phyloP scores from a whole-genome alignment of 208 protist genomes.

The Crithidia sp. region DNA sequence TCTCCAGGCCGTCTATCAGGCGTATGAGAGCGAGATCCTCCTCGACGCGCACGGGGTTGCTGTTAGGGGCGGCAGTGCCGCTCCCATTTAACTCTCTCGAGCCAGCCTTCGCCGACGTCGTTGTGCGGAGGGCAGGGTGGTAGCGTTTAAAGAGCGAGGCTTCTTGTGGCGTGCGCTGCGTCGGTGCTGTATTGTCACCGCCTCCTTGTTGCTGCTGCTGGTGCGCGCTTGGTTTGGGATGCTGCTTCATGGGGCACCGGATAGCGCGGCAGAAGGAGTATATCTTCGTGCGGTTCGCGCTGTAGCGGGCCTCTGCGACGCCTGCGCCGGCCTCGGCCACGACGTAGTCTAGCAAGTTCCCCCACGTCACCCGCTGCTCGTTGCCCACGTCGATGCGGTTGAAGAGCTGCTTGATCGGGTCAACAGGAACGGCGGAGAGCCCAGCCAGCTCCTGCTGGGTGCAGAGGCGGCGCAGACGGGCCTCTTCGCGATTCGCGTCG shows the following conservation, averaged over 20 bases:
- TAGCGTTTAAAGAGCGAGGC: constrained; percentile 16
- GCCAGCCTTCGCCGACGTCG: neutral
- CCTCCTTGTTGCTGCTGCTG: neutral
- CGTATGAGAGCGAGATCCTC: constrained; percentile 48
- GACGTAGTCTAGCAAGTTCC: constrained; percentile 56
- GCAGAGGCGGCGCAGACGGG: constrained; percentile 19
- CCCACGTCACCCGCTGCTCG: constrained; percentile 62
- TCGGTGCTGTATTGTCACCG: too few relatives aligned
- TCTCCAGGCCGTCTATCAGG: constrained; percentile 51
- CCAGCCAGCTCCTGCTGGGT: constrained; percentile 32
- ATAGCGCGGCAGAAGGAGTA: constrained; percentile 53
- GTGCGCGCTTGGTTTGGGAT: neutral
- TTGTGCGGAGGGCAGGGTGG: constrained; percentile 2
- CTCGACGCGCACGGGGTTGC: constrained; percentile 16
- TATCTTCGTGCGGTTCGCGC: constrained; percentile 35
- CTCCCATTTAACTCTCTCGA: neutral
- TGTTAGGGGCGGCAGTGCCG: neutral
- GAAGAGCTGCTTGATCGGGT: constrained; percentile 55
- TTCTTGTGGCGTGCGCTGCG: neutral
- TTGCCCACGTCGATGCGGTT: constrained; percentile 51
- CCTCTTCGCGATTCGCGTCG: constrained; percentile 23
- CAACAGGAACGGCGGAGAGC: constrained; percentile 9
- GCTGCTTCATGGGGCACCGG: constrained; percentile 11
- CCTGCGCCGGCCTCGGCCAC: constrained; percentile 43
- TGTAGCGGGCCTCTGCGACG: constrained; percentile 11